Conservation (phyloP, 2,329 filamentous ascomycete genomes). For the Venturia nashicola region DNA sequence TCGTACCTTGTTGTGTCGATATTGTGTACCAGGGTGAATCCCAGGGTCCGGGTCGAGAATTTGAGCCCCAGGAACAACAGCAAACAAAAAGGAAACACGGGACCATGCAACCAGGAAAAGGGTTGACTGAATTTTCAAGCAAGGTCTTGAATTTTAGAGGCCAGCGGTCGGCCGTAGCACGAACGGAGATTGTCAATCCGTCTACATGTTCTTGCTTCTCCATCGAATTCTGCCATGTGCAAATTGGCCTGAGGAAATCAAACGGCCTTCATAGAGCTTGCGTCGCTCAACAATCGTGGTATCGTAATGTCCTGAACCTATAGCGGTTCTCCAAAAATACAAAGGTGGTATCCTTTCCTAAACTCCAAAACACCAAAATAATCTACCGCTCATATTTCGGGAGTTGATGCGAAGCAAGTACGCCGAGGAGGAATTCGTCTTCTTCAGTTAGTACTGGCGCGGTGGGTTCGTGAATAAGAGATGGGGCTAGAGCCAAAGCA, state of each 20-base stretch:
- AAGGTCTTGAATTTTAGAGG: background rate
- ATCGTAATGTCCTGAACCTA: background rate
- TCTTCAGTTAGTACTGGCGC: slow-evolving; percentile 10
- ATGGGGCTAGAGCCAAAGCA: background rate
- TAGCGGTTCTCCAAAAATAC: background rate
- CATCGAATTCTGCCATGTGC: background rate
- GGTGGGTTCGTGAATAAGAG: background rate
- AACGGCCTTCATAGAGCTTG: background rate
- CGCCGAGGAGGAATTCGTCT: slow-evolving; percentile 8
- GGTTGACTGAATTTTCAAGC: background rate
- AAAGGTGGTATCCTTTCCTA: background rate
- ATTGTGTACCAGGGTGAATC: background rate
- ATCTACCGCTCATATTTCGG: slow-evolving; percentile 10
- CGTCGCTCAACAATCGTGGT: slow-evolving; percentile 1
- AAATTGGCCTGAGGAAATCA: background rate
- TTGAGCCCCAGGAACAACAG: background rate
- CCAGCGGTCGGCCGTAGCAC: background rate
- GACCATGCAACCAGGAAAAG: background rate
- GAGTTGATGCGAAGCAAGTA: background rate
- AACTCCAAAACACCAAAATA: slow-evolving; percentile 4
- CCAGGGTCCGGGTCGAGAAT: background rate
- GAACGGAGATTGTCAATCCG: background rate
- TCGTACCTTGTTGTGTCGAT: background rate
- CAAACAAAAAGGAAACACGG: background rate
- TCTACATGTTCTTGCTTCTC: background rate